Percentiles rank a stretch among this genome's conserved stretches.
phyloP scores from a whole-genome alignment of 345 rosid species.

The Lepidium sativum region DNA sequence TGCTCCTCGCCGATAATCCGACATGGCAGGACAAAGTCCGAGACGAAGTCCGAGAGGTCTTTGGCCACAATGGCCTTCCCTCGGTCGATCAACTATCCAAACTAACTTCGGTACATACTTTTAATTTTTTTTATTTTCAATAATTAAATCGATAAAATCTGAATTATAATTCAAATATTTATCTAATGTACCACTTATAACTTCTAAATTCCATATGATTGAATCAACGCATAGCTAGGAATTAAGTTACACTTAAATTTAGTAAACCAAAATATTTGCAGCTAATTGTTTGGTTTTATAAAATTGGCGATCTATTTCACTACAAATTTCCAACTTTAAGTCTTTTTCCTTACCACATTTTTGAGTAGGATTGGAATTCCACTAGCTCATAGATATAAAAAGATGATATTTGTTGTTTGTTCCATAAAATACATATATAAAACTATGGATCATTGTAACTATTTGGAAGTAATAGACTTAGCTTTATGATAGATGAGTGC shows the following conservation, averaged over 20 bases:
- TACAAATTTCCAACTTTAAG: background rate
- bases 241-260: background rate
- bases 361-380: slow-evolving; percentile 16
- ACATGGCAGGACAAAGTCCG: slow-evolving; percentile 78
- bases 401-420: slow-evolving; percentile 25
- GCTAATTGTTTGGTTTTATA: background rate
- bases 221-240: background rate
- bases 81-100: slow-evolving; percentile 63
- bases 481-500: slow-evolving; percentile 16
- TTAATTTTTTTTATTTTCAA: background rate
- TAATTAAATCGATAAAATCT: background rate
- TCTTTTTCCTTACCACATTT: background rate
- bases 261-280: background rate
- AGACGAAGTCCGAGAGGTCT: slow-evolving; percentile 56
- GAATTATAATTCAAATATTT: no score
- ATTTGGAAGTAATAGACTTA: background rate
- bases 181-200: background rate
- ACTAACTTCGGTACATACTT: slow-evolving; percentile 50
- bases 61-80: slow-evolving; percentile 43
- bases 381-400: slow-evolving; percentile 17
- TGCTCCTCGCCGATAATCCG: slow-evolving; percentile 79
- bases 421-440: background rate
- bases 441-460: background rate
- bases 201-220: background rate
- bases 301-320: background rate